Base-by-base conservation (phyloP, 768 basidiomycete genomes). In the Phylloporus sp. region DNA sequence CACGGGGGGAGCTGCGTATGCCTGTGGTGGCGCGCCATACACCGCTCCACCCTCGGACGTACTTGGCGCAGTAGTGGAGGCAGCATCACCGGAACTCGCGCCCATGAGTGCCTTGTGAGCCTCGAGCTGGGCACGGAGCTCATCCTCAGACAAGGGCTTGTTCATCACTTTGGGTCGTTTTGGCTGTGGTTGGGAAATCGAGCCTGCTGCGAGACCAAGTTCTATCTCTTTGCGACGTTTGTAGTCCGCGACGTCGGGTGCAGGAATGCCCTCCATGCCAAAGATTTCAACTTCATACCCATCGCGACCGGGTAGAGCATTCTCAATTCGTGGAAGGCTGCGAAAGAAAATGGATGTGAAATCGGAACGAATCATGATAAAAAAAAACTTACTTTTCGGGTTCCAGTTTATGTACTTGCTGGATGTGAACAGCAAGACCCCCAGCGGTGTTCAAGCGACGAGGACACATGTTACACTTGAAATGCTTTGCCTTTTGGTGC, bases 401-500 rank as follows among this genome's bases (percentile, higher is more conserved):
- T 63, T 97, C 95, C n/a, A 97, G 84, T 69, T 99, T 99, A 72
- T 98, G 97, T 0, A 99, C 97, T 67, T 99, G 97, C 66, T 98
- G 95, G 47, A 95, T 91, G 66, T 99, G 97, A 4, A 98, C 97
- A 7, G 94, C 95, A 26, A 99, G 76, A 69, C 97, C 97, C 60
- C 97, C 97, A 4, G 97, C 97, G 3, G 95, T 97, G 65, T 99
- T 98, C 55, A 99, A 74, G 58, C 94, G 82, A 54, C 97, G 79
- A 18, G 97, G 95, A 67, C 95, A 98, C 80, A 95, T 84, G 54
- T 86, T 84, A 64, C 97, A 98, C 70, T 97, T 97, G 79, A 98
- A 99, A 67, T 98, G 95, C 70, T 99, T 99, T 12, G 97, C 95
- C 73, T 98, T 98, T 67, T 99, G 95, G 71, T 99, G 95, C 71